These are phyloP conservation scores for Obelidium mucronatum DNA, from an alignment of 192 early-diverging fungal species.

Conservation along the genomic window DNA sequence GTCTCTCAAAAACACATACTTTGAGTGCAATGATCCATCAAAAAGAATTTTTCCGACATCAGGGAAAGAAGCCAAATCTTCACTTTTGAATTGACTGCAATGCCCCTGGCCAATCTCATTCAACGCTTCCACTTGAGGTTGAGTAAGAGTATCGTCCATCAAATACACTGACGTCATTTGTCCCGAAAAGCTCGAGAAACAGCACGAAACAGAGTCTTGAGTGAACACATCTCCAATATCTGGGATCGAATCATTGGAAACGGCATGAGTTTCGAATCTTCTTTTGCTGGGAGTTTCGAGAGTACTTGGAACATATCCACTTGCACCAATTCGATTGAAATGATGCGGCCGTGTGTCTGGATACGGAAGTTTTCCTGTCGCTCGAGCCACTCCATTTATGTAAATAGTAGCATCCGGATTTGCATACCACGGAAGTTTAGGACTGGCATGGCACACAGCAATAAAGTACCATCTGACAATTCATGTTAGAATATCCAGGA, in stretches of 20 bases:
- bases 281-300: not conserved
- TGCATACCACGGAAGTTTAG: constrained; percentile 46
- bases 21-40: constrained; percentile 35
- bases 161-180: constrained; percentile 50
- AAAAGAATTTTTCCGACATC: constrained; percentile 37
- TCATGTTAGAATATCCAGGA: not conserved
- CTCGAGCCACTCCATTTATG: constrained; percentile 39
- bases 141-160: constrained; percentile 42
- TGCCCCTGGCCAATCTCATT: constrained; percentile 38
- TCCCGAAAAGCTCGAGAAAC: constrained; percentile 36
- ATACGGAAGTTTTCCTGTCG: constrained; percentile 44
- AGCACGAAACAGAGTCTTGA: not conserved
- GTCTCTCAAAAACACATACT: not conserved
- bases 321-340: constrained; percentile 36
- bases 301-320: not conserved
- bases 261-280: not conserved
- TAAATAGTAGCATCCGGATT: constrained; percentile 34
- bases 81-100: constrained; percentile 36
- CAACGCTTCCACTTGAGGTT: constrained; percentile 23
- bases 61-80: constrained; percentile 37
- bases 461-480: constrained; percentile 50
- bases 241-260: constrained; percentile 24
- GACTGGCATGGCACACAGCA: constrained; percentile 39
- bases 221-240: constrained; percentile 22
- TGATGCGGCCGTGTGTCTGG: constrained; percentile 39